phyloP scores from a whole-genome alignment of 805 yeast genomes.

The Candida quercuum region DNA sequence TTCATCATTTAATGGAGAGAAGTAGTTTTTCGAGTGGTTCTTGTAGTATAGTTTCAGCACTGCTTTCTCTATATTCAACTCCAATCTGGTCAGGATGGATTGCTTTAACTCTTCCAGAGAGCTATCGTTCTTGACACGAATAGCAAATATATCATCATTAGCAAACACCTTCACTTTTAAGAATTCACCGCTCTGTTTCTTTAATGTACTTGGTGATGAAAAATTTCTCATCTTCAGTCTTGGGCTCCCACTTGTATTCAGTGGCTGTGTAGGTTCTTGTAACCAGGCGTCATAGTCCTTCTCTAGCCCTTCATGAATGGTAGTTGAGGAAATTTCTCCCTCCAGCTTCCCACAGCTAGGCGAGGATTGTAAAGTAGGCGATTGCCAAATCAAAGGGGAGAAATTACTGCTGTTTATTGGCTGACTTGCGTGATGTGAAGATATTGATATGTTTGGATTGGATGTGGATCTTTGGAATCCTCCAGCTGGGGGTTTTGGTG shows the following conservation, averaged over 20 bases:
- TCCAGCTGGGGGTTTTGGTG: conserved; percentile 9
- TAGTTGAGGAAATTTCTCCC: conserved; percentile 4
- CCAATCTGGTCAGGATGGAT: conserved; percentile 21
- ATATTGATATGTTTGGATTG: conserved; percentile 1
- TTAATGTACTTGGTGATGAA: not conserved
- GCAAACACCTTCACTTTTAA: conserved; percentile 20
- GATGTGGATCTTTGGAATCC: too few species aligned
- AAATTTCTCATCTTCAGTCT: conserved; percentile 5
- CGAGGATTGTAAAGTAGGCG: conserved; percentile 12
- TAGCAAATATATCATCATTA: conserved; percentile 23
- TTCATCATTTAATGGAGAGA: conserved; percentile 17
- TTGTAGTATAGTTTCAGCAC: conserved; percentile 16
- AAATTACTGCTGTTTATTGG: too few species aligned
- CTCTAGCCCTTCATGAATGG: not conserved
- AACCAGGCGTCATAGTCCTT: conserved; percentile 9
- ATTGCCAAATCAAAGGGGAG: conserved; percentile 20
- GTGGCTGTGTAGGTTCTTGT: conserved; percentile 10
- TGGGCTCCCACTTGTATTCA: conserved; percentile 4
- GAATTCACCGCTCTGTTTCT: not conserved
- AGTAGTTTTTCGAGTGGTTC: conserved; percentile 10
- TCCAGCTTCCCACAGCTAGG: conserved; percentile 2
- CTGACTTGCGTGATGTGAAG: not conserved
- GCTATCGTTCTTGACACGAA: conserved; percentile 8
- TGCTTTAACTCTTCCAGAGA: conserved; percentile 9
- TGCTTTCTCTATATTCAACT: conserved; percentile 11